Evolutionary conservation across 192 early-diverging fungal species (phyloP), one percentile per base, ranked within the genome.

Genomic region (Coemansia sp.): DNA sequence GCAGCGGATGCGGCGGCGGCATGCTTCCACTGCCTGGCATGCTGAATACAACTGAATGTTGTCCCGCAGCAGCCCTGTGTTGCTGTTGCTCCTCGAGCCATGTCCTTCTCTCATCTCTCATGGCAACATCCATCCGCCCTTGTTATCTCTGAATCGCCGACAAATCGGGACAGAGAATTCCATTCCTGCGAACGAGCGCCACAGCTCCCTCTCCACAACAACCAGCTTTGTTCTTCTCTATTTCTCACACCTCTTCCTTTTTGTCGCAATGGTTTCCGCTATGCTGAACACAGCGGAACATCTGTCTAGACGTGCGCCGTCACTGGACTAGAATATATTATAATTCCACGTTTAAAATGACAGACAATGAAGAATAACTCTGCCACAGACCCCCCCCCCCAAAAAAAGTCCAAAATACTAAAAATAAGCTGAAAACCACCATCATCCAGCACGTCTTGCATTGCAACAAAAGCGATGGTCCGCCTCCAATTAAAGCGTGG

Each of bases 401-500:
- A 19, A 7, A 19, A 18, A 54, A 54, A 22, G 26, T 18, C 18
- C 19, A 54, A 54, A 18, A 18, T 15, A 18, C 13, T 49, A 49
- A 49, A 52, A 12, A 54, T n/a, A 49, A n/a, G 26, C 26, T 26
- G 26, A 26, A 54, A 54, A 54, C 32, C 36, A 40, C 18, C 3
- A n/a, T 15, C 19, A 45, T 18, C 12, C 63, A 48, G 13, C 16
- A 37, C 15, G 12, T 49, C 9, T 7, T 52, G 40, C 49, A 19
- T 8, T 18, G 47, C 18, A 18, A 49, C 15, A 18, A 49, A 18
- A 18, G 47, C 0, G 16, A 5, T 15, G 47, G 8, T 43, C n/a
- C 47, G 16, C 6, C 26, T 22, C 26, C 26, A 0, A 3, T 61
- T 66, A 75, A 37, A 82, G 68, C 56, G 71, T 67, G 9, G 64